A percentile compares a stretch with the other conserved stretches of the same genome.
phyloP scores from a whole-genome alignment of 441 rosid genomes.

The Mallotus japonicus region DNA sequence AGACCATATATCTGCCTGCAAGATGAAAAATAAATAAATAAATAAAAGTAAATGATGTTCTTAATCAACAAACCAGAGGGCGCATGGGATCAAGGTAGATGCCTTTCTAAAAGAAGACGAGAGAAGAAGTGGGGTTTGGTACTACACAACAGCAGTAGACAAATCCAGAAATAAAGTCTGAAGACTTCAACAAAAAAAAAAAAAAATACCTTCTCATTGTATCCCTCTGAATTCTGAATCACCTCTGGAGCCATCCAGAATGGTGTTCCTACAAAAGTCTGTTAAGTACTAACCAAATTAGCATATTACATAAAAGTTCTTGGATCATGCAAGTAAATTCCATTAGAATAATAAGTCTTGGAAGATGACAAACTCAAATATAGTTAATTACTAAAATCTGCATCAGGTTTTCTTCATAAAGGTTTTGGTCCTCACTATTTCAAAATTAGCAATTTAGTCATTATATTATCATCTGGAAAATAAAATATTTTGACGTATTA shows the following conservation, averaged over 20 bases:
- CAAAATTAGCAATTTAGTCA: background rate
- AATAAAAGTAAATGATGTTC: constrained; percentile 19
- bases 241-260: constrained; percentile 99
- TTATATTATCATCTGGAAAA: too few species aligned
- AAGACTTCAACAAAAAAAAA: constrained; percentile 3
- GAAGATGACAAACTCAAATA: background rate
- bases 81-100: background rate
- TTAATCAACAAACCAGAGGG: constrained; percentile 14
- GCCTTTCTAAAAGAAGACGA: background rate
- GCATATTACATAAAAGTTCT: constrained; percentile 24
- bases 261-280: constrained; percentile 99
- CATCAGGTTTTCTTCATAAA: background rate
- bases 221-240: constrained; percentile 97
- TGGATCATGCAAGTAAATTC: constrained; percentile 13
- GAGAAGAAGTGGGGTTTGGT: background rate
- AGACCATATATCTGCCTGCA: constrained; percentile 99
- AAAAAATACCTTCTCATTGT: constrained; percentile 81
- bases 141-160: constrained; percentile 16
- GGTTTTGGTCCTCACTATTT: background rate
- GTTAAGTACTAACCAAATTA: constrained; percentile 47
- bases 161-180: constrained; percentile 1
- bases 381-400: background rate
- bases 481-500: too few species aligned
- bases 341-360: constrained; percentile 7
- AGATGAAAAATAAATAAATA: background rate